phyloP scores from a whole-genome alignment of 2,329 filamentous ascomycete species.

The Colletotrichum filicis region DNA sequence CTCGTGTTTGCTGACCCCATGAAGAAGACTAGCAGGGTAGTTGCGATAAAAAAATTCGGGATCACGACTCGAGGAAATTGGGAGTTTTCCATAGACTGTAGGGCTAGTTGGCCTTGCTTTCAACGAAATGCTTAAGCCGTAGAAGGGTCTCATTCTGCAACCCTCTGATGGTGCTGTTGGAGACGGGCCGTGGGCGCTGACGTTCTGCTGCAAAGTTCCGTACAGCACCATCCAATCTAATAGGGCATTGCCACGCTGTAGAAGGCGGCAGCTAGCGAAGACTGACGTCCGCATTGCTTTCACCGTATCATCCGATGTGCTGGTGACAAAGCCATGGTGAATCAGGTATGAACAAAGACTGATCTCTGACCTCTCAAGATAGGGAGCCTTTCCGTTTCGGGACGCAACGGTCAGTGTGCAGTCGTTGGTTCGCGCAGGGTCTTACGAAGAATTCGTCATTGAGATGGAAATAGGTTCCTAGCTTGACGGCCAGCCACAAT shows the following conservation, averaged over 20 bases:
- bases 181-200: background rate
- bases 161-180: background rate
- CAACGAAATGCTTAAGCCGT: background rate
- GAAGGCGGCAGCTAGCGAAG: background rate
- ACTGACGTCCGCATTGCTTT: background rate
- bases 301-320: background rate
- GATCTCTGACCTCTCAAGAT: background rate
- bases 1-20: background rate
- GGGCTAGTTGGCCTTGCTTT: background rate
- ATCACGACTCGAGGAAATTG: background rate
- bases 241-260: background rate
- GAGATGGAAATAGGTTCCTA: background rate
- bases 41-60: background rate
- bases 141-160: background rate
- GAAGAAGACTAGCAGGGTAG: background rate
- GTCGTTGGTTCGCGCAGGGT: background rate
- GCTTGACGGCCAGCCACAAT: background rate
- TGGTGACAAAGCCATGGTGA: background rate
- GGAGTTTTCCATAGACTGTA: no score
- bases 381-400: background rate
- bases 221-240: background rate
- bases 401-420: background rate
- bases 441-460: background rate
- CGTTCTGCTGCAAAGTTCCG: background rate
- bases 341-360: background rate